Evolutionary conservation across 768 basidiomycete genomes (phyloP).

Genomic region (Leccinum rimulosum): DNA sequence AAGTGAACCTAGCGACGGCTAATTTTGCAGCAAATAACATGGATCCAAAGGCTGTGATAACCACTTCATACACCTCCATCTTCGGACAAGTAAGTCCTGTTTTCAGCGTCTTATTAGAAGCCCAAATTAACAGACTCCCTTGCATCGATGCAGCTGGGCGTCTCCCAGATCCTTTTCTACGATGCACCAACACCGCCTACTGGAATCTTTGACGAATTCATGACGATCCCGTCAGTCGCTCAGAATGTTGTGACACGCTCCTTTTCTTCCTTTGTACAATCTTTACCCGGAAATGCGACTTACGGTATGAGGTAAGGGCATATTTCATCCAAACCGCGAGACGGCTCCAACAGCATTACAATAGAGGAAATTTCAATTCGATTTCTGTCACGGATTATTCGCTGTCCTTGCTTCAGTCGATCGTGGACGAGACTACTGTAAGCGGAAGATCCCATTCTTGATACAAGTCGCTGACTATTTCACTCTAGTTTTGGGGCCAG

Average conservation of each 20-base stretch:
- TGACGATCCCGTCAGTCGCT: conserved; percentile 9
- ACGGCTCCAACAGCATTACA: not conserved
- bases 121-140: not conserved
- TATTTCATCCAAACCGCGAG: not conserved
- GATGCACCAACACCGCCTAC: conserved; percentile 37
- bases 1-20: conserved; percentile 18
- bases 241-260: conserved; percentile 10
- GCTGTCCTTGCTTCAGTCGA: conserved; percentile 11
- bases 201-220: conserved; percentile 28
- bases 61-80: conserved; percentile 41
- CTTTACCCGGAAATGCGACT: not conserved
- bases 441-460: not conserved
- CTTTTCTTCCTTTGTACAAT: conserved; percentile 15
- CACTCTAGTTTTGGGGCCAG: conserved; percentile 17
- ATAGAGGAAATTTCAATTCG: conserved; percentile 5
- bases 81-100: not conserved
- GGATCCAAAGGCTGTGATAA: conserved; percentile 33
- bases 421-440: conserved; percentile 8
- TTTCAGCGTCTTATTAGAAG: not conserved
- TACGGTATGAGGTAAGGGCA: conserved; percentile 2
- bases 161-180: conserved; percentile 48
- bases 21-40: conserved; percentile 17
- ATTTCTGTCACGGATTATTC: conserved; percentile 1
- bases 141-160: conserved; percentile 6
- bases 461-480: not conserved